Conservation (phyloP, 768 basidiomycete species). For the Vararia minispora region DNA sequence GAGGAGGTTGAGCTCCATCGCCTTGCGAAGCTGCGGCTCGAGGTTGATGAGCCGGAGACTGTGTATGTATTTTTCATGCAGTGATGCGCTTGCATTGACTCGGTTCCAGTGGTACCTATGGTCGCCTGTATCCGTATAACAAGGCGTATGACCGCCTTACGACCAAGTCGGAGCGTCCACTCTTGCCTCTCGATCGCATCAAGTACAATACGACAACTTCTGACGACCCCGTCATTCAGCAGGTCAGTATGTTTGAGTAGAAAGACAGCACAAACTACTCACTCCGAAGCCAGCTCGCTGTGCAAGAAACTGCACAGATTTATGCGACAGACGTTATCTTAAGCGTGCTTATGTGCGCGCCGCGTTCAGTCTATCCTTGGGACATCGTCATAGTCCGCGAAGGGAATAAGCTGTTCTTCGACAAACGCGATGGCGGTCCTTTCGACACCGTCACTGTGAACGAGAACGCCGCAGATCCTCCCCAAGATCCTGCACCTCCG, state of each 20-base stretch:
- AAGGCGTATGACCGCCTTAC: constrained; percentile 92
- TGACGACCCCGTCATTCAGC: constrained; percentile 93
- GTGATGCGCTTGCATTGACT: not conserved
- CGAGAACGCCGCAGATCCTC: constrained; percentile 95
- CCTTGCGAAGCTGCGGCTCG: constrained; percentile 82
- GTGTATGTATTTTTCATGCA: constrained; percentile 43
- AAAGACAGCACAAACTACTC: constrained; percentile 4
- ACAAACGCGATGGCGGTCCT: constrained; percentile 95
- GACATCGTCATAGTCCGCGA: constrained; percentile 94
- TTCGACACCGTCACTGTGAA: constrained; percentile 98
- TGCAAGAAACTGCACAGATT: constrained; percentile 71
- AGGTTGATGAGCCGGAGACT: constrained; percentile 86
- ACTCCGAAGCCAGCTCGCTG: constrained; percentile 45
- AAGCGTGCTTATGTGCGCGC: constrained; percentile 90
- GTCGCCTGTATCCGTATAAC: constrained; percentile 86
- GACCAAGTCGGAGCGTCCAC: constrained; percentile 82
- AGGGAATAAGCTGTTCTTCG: constrained; percentile 88
- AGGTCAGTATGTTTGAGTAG: constrained; percentile 33
- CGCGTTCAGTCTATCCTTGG: constrained; percentile 96
- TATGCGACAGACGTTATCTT: constrained; percentile 96
- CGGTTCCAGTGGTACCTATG: constrained; percentile 61
- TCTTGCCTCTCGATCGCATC: constrained; percentile 89
- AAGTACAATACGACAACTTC: constrained; percentile 97
- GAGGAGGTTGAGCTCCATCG: constrained; percentile 97
- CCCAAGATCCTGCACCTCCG: constrained; percentile 67